Conservation (phyloP, 1,284 basidiomycete species). For the Malassezia caprae region DNA sequence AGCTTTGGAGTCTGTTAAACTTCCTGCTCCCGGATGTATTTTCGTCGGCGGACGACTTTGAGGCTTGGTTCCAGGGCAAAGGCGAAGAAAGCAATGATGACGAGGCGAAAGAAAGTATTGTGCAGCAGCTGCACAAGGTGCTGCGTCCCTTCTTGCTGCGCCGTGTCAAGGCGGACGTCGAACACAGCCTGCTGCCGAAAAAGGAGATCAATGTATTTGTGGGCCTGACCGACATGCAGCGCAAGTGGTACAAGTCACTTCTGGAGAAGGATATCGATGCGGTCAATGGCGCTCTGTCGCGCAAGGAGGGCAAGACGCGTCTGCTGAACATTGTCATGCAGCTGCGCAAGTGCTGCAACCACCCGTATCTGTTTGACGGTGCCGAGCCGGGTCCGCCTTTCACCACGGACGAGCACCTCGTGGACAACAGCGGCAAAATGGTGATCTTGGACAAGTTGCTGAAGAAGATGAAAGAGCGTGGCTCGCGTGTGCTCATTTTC, state of each 20-base stretch:
- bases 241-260: constrained; percentile 70
- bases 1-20: constrained; percentile 88
- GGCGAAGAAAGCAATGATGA: constrained; percentile 56
- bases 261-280: constrained; percentile 98
- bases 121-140: constrained; percentile 95
- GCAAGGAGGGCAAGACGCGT: constrained; percentile 96
- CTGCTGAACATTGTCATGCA: constrained; percentile 99
- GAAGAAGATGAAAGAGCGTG: constrained; percentile 72
- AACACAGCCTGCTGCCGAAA: constrained; percentile 90
- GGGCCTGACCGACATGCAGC: constrained; percentile 93
- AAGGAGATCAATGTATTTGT: constrained; percentile 99
- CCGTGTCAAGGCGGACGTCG: constrained; percentile 92
- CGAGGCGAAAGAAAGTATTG: constrained; percentile 59
- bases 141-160: constrained; percentile 85
- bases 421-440: constrained; percentile 95
- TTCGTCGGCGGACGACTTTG: constrained; percentile 54
- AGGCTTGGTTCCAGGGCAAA: constrained; percentile 63
- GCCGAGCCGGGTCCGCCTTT: constrained; percentile 87
- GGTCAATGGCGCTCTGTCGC: constrained; percentile 61
- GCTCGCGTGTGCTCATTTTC: constrained; percentile 90
- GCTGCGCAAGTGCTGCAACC: constrained; percentile 57
- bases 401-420: constrained; percentile 92
- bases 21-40: constrained; percentile 56
- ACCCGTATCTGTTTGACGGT: constrained; percentile 55
- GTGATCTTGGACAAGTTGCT: constrained; percentile 90